Evolutionary conservation across 1,284 basidiomycete species (phyloP).

Genomic region (Chondrostereum purpureum): DNA sequence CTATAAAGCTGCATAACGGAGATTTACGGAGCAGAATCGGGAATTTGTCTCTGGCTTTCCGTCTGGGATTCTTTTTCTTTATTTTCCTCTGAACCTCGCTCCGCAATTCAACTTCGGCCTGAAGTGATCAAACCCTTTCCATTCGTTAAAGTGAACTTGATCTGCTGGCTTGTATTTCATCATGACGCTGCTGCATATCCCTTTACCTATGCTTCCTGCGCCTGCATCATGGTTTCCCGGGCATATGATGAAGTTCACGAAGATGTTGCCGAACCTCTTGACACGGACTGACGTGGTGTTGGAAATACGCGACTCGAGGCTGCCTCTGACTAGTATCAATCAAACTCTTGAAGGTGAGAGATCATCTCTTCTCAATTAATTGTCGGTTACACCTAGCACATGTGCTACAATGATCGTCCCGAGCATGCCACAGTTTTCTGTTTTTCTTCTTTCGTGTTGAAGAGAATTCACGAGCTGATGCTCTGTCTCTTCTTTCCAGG

Average conservation of each 20-base stretch:
- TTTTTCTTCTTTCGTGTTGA: too few species aligned
- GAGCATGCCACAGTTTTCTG: background rate
- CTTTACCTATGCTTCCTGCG: constrained; percentile 52
- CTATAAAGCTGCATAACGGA: background rate
- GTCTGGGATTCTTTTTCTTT: background rate
- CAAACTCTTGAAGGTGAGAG: constrained; percentile 73
- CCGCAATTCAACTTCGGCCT: background rate
- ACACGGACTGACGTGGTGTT: constrained; percentile 86
- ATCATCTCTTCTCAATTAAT: constrained; percentile 3
- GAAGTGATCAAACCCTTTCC: too few species aligned
- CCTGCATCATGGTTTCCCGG: constrained; percentile 97
- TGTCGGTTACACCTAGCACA: background rate
- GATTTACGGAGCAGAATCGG: background rate
- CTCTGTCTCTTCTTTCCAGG: constrained; percentile 29
- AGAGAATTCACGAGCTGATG: constrained; percentile 1
- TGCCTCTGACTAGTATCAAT: constrained; percentile 94
- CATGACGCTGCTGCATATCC: constrained; percentile 31
- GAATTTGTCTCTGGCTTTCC: background rate
- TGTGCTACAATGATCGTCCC: constrained; percentile 1
- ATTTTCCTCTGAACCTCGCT: background rate
- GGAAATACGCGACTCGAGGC: constrained; percentile 87
- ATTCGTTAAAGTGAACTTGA: too few species aligned
- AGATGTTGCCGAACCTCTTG: constrained; percentile 71
- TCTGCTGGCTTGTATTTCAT: too few species aligned
- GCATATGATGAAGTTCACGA: constrained; percentile 89